Conservation (phyloP, 352 stramenopile species). For the Pythium chondricola region DNA sequence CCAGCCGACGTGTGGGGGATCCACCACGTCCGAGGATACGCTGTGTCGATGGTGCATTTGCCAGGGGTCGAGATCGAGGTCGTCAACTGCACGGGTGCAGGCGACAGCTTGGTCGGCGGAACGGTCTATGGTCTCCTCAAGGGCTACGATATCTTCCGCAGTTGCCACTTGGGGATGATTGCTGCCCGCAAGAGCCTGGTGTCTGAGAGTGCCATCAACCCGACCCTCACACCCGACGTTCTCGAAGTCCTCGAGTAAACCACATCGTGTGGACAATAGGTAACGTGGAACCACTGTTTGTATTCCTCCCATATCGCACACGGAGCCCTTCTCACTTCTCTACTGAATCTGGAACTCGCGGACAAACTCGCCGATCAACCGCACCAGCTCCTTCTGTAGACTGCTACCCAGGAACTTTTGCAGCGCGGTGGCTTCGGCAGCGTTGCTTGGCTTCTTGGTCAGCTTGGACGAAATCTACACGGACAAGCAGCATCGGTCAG, state of each 20-base stretch:
- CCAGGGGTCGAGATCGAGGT: conserved; percentile 48
- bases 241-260: conserved; percentile 17
- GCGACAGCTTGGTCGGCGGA: conserved; percentile 69
- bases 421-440: conserved; percentile 34
- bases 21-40: conserved; percentile 37
- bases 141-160: conserved; percentile 50
- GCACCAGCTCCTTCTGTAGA: conserved; percentile 60
- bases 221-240: conserved; percentile 30
- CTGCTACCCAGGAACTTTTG: conserved; percentile 50
- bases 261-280: neutral
- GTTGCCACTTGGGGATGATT: conserved; percentile 71
- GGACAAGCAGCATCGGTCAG: no score
- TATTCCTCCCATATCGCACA: neutral
- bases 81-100: conserved; percentile 69
- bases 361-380: conserved; percentile 49
- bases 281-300: neutral
- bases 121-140: conserved; percentile 72
- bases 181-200: conserved; percentile 60
- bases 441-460: conserved; percentile 40
- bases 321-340: neutral
- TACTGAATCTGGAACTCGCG: conserved; percentile 70
- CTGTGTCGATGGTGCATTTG: conserved; percentile 58
- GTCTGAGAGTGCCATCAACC: conserved; percentile 63
- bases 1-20: conserved; percentile 45
- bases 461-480: conserved; percentile 58